phyloP scores from a whole-genome alignment of 192 early-diverging fungal species.

The Lobosporangium transversale region DNA sequence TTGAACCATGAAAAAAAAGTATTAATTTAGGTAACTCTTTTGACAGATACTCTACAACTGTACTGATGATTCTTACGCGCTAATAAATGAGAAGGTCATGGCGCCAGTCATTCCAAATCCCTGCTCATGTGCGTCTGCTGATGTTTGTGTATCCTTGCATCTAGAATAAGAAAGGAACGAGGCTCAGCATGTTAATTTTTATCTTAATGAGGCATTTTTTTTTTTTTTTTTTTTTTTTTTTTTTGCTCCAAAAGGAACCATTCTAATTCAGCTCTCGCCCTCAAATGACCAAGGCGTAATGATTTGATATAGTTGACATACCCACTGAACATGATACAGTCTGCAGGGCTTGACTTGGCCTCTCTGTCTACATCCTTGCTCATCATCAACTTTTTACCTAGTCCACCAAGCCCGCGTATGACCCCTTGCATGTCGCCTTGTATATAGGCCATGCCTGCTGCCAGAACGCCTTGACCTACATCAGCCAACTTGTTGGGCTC shows the following conservation, averaged over 20 bases:
- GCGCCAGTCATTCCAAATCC: slow-evolving; percentile 71
- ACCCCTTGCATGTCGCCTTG: slow-evolving; percentile 54
- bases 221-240: too few species aligned
- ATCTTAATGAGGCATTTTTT: too few species aligned
- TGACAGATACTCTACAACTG: too few species aligned
- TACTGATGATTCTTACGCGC: slow-evolving; percentile 47
- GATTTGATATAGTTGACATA: too few species aligned
- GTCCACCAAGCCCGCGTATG: slow-evolving; percentile 45
- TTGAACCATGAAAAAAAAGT: slow-evolving; percentile 43
- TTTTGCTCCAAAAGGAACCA: too few species aligned
- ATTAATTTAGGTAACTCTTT: neutral
- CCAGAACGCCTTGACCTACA: slow-evolving; percentile 57
- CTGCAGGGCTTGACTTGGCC: slow-evolving; percentile 63
- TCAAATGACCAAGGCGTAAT: too few species aligned
- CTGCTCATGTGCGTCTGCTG: slow-evolving; percentile 75
- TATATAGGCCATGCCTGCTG: slow-evolving; percentile 60
- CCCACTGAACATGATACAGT: slow-evolving; percentile 85
- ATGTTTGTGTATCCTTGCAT: slow-evolving; percentile 85
- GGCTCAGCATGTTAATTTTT: too few species aligned
- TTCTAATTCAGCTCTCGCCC: too few species aligned
- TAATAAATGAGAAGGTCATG: slow-evolving; percentile 78
- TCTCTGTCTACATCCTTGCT: slow-evolving; percentile 16
- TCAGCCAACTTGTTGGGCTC: slow-evolving; percentile 59
- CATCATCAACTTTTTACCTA: slow-evolving; percentile 56
- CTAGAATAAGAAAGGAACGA: slow-evolving; percentile 33